These are phyloP conservation scores for Lodderomyces parapsilosis DNA, from an alignment of 1,139 yeast genomes.

Conservation along the genomic window DNA sequence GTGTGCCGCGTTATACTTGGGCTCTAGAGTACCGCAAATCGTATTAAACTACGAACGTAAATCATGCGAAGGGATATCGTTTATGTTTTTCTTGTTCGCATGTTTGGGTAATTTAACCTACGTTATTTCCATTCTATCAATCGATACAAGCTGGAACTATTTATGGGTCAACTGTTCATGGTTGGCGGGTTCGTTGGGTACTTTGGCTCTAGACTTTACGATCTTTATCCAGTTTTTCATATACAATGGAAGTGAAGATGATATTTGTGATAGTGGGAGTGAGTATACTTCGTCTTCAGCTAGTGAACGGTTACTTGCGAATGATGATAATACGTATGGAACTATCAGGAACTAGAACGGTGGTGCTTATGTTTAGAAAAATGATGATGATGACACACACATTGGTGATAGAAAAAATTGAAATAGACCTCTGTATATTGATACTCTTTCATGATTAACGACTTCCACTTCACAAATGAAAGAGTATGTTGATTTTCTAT, in stretches of 20 bases:
- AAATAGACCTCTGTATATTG: too few species aligned
- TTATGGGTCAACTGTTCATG: constrained; percentile 83
- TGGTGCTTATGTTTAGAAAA: background rate
- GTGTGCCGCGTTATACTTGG: constrained; percentile 81
- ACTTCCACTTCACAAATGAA: too few species aligned
- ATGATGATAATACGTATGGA: background rate
- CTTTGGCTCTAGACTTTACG: constrained; percentile 76
- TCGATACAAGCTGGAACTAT: constrained; percentile 68
- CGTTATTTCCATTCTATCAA: constrained; percentile 77
- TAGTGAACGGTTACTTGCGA: background rate
- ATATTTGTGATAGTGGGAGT: constrained; percentile 2
- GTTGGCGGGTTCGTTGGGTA: constrained; percentile 91
- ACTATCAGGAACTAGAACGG: background rate
- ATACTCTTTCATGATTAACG: too few species aligned
- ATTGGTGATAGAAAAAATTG: too few species aligned
- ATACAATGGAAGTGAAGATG: constrained; percentile 43
- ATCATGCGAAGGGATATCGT: constrained; percentile 90
- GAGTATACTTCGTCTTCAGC: background rate
- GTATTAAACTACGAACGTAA: constrained; percentile 77
- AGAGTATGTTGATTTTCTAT: too few species aligned
- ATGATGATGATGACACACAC: background rate
- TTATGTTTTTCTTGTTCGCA: constrained; percentile 88
- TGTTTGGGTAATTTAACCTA: constrained; percentile 90
- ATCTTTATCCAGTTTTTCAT: constrained; percentile 86
- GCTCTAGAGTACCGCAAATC: constrained; percentile 89